Conservation (phyloP, 208 protist genomes). For the Crithidia fasciculata region DNA sequence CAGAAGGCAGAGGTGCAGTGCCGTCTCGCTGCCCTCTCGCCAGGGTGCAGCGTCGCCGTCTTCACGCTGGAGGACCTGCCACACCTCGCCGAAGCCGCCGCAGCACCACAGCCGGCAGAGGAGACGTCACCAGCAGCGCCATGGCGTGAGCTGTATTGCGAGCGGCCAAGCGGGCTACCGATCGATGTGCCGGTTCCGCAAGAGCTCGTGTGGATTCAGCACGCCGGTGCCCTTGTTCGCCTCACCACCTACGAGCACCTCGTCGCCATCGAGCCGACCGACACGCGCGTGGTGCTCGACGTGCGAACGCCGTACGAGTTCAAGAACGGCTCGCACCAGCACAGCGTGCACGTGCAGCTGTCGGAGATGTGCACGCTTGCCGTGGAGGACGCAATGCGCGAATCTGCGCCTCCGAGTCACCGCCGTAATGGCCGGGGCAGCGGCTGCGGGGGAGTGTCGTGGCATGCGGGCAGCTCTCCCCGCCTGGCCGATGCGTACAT, state of each 20-base stretch:
- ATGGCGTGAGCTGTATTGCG: constrained; percentile 19
- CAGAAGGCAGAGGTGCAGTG: constrained; percentile 33
- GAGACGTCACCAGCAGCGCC: neutral
- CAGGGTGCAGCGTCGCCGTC: constrained; percentile 31
- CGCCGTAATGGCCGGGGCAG: too few species aligned
- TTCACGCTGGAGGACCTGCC: constrained; percentile 50
- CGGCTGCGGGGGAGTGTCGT: neutral
- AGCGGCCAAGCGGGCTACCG: neutral
- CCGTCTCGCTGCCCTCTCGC: constrained; percentile 47
- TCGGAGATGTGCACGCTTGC: constrained; percentile 64
- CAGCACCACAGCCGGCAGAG: too few species aligned
- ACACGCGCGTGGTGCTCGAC: constrained; percentile 57
- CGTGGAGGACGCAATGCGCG: constrained; percentile 33
- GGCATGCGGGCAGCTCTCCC: constrained; percentile 30
- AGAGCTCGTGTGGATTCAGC: constrained; percentile 16
- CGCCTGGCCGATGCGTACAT: constrained; percentile 38
- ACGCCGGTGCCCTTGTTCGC: constrained; percentile 6
- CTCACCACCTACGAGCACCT: constrained; percentile 23
- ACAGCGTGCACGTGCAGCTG: constrained; percentile 67
- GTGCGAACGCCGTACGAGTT: constrained; percentile 86
- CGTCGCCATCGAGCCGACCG: constrained; percentile 14
- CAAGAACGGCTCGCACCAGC: constrained; percentile 78
- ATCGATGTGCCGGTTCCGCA: constrained; percentile 9
- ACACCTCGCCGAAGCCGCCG: neutral
- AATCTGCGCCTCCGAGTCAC: neutral